Conservation (phyloP, 2,329 filamentous ascomycete genomes). For the Metarhizium robertsii region DNA sequence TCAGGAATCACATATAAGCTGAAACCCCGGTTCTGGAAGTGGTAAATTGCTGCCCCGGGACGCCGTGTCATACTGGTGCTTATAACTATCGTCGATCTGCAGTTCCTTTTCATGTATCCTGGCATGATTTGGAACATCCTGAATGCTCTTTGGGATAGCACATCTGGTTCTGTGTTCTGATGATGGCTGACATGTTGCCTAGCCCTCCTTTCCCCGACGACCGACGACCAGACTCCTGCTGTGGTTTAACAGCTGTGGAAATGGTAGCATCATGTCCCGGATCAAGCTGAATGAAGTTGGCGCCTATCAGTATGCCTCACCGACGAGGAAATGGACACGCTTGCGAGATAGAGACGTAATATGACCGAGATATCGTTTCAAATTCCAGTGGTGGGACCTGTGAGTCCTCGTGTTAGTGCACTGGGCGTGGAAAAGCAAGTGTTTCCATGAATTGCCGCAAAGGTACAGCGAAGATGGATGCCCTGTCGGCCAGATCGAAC, state of each 20-base stretch:
- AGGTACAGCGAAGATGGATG: neutral
- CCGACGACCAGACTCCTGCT: neutral
- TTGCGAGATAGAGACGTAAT: neutral
- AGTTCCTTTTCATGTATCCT: too few relatives aligned
- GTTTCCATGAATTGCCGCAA: neutral
- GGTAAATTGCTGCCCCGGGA: neutral
- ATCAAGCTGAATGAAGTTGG: neutral
- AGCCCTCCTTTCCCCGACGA: neutral
- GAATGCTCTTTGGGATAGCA: neutral
- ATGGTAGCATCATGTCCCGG: neutral
- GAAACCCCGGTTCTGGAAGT: neutral
- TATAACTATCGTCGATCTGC: neutral
- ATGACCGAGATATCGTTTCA: neutral
- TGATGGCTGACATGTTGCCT: neutral
- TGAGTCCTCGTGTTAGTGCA: neutral
- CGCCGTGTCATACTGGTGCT: neutral
- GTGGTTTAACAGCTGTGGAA: neutral
- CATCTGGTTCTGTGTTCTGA: neutral
- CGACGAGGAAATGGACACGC: neutral
- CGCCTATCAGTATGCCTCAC: neutral
- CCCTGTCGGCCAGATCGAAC: neutral
- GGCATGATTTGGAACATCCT: neutral
- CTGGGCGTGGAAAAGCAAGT: neutral
- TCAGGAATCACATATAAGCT: neutral
- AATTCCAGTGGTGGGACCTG: neutral